Evolutionary conservation across 108 stramenopile species (phyloP).

Genomic region (Skeletonema potamos): DNA sequence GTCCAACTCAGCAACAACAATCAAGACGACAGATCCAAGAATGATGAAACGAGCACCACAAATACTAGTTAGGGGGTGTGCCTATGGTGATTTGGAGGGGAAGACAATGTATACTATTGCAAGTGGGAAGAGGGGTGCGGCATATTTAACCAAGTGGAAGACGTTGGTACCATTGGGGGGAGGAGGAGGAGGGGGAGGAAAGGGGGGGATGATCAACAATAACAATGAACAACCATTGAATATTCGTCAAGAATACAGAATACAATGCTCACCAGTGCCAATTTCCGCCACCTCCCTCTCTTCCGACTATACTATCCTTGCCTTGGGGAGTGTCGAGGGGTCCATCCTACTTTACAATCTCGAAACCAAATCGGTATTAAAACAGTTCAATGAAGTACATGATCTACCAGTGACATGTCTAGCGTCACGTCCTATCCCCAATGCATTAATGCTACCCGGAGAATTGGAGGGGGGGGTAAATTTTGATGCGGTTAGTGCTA

Average conservation of each 20-base stretch:
- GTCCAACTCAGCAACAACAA: neutral
- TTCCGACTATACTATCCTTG: slow-evolving; percentile 54
- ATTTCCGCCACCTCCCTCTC: slow-evolving; percentile 79
- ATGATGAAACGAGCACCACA: slow-evolving; percentile 59
- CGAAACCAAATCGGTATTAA: slow-evolving; percentile 48
- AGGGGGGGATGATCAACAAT: neutral
- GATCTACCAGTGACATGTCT: slow-evolving; percentile 85
- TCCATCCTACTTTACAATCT: slow-evolving; percentile 62
- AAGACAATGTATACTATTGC: slow-evolving; percentile 71
- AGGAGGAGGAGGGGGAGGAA: neutral
- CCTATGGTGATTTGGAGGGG: slow-evolving; percentile 83
- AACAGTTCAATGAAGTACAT: slow-evolving; percentile 72
- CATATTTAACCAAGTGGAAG: slow-evolving; percentile 71
- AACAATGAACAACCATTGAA: neutral
- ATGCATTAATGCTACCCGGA: slow-evolving; percentile 50
- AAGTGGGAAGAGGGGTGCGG: slow-evolving; percentile 63
- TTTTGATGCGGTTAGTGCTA: slow-evolving; percentile 74
- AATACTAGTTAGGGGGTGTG: slow-evolving; percentile 79
- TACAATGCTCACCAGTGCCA: slow-evolving; percentile 61
- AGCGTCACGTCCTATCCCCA: slow-evolving; percentile 71
- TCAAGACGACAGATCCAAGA: slow-evolving; percentile 36
- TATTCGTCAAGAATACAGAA: slow-evolving; percentile 46
- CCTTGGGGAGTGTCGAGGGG: slow-evolving; percentile 74
- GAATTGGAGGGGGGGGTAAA: slow-evolving; percentile 61
- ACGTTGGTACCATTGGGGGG: slow-evolving; percentile 6